These are phyloP conservation scores for Bacidia gigantensis DNA, from an alignment of 495 filamentous ascomycete genomes.

Conservation along the genomic window DNA sequence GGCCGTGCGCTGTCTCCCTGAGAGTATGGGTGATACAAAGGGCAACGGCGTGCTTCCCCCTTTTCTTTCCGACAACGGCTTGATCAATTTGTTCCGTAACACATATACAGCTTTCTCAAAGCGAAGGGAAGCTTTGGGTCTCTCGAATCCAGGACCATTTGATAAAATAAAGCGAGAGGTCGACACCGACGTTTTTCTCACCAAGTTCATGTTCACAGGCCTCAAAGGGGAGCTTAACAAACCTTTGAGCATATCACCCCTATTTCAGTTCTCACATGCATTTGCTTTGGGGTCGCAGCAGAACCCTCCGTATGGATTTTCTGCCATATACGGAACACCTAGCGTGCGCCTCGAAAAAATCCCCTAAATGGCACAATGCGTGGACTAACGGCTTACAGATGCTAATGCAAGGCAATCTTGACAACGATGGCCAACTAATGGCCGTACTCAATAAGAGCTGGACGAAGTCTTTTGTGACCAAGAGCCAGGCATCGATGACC, in stretches of 20 bases:
- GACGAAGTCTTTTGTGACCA: slow-evolving; percentile 60
- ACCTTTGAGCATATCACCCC: slow-evolving; percentile 76
- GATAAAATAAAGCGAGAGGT: slow-evolving; percentile 88
- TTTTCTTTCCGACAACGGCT: slow-evolving; percentile 58
- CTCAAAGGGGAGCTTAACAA: slow-evolving; percentile 92
- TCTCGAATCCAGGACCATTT: slow-evolving; percentile 82
- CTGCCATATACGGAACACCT: slow-evolving; percentile 71
- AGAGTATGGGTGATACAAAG: slow-evolving; percentile 24
- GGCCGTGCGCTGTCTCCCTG: neutral
- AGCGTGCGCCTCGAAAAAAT: slow-evolving; percentile 40
- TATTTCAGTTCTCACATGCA: slow-evolving; percentile 95
- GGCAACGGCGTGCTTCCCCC: slow-evolving; percentile 39
- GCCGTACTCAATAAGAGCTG: slow-evolving; percentile 86
- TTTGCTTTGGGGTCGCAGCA: slow-evolving; percentile 82
- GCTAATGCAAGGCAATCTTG: slow-evolving; percentile 89
- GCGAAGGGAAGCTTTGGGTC: slow-evolving; percentile 69
- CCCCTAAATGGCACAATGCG: neutral
- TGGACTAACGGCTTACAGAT: slow-evolving; percentile 38
- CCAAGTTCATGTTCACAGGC: slow-evolving; percentile 89
- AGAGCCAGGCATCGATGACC: slow-evolving; percentile 70
- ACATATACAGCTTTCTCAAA: slow-evolving; percentile 73
- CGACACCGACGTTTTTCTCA: slow-evolving; percentile 84
- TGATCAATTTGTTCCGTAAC: slow-evolving; percentile 55
- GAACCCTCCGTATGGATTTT: slow-evolving; percentile 85
- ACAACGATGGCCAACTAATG: slow-evolving; percentile 71